Base-by-base conservation (phyloP, 1,284 basidiomycete species). In the Cystobasidiaceae sp. region DNA sequence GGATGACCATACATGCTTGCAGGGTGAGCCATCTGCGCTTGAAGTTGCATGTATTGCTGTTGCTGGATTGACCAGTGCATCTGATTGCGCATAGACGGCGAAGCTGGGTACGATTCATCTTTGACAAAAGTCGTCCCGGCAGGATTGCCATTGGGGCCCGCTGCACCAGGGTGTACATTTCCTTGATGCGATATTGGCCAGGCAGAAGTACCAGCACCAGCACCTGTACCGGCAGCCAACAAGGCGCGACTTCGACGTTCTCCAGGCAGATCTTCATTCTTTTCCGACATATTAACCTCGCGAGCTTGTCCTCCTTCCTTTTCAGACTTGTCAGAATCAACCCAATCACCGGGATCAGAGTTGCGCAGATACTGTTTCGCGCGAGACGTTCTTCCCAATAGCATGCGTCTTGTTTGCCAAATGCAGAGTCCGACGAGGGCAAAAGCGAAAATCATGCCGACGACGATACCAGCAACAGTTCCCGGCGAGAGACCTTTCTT, bases 311-410 rank as follows among this genome's bases (percentile, higher is more conserved):
- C 44, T 46, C 44, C 44, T 23, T 11, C 44, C 11, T 25, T 11
- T 4, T 7, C 41, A 39, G 32, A 23, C 8, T 21, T 30, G 21
- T 44, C 41, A 27, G 8, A 25, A 28, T 44, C 27, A 28, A 56
- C 54, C 54, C 54, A 56, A 56, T 56, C 54, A 56, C 54, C 54
- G 32, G 37, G 54, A 56, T 56, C 54, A 19, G 54, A 56, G 19
- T 41, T 56, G 27, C 54, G 41, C 39, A 56, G 44, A 19, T 43
- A 56, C 32, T 56, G 39, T 56, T 56, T 56, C 32, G 39, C 54
- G 41, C 21, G 41, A 23, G 41, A 43, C 28, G 33, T 43, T 28
- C 54, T 41, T 17, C 54, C 54, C 19, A 56, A 43, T 44, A 56
- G 44, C 4, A 19, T 23, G 41, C 21, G 41, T 32, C 54, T 56